A percentile compares a stretch with the other conserved stretches of the same genome.
These are phyloP conservation scores for Lactuca sativa DNA, from an alignment of 129 eudicot species.

Conservation along the genomic window DNA sequence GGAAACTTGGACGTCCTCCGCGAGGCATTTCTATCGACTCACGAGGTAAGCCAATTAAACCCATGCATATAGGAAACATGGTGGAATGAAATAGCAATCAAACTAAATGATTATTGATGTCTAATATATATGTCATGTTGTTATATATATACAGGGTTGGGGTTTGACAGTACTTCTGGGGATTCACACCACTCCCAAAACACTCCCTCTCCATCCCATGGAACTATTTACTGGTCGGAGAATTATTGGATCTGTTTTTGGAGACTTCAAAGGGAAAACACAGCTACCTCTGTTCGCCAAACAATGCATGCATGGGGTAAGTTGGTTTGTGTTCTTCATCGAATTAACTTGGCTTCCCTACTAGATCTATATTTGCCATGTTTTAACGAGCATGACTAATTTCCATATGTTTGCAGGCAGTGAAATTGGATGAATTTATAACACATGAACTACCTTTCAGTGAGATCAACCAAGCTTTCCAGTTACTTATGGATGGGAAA, in stretches of 20 bases:
- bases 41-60: slow-evolving; percentile 44
- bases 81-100: background rate
- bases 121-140: background rate
- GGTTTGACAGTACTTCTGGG: slow-evolving; percentile 66
- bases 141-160: slow-evolving; percentile 53
- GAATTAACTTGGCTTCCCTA: background rate
- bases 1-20: slow-evolving; percentile 69
- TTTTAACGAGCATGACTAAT: background rate
- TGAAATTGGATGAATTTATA: slow-evolving; percentile 65
- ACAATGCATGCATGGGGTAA: slow-evolving; percentile 64
- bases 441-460: slow-evolving; percentile 71
- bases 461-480: slow-evolving; percentile 65
- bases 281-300: slow-evolving; percentile 62
- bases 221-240: slow-evolving; percentile 70
- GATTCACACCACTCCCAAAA: slow-evolving; percentile 53
- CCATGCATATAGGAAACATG: background rate
- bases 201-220: slow-evolving; percentile 79
- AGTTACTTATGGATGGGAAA: slow-evolving; percentile 59
- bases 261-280: slow-evolving; percentile 69
- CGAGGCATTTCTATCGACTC: slow-evolving; percentile 62
- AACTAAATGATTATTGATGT: slow-evolving; percentile 4
- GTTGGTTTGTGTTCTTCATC: background rate
- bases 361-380: no score
- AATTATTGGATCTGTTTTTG: slow-evolving; percentile 56
- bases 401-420: slow-evolving; percentile 34